Percentiles rank a stretch among this genome's conserved stretches.
These are phyloP conservation scores for Rhododendron griersonianum DNA, from an alignment of 148 eudicot genomes.

Conservation along the genomic window DNA sequence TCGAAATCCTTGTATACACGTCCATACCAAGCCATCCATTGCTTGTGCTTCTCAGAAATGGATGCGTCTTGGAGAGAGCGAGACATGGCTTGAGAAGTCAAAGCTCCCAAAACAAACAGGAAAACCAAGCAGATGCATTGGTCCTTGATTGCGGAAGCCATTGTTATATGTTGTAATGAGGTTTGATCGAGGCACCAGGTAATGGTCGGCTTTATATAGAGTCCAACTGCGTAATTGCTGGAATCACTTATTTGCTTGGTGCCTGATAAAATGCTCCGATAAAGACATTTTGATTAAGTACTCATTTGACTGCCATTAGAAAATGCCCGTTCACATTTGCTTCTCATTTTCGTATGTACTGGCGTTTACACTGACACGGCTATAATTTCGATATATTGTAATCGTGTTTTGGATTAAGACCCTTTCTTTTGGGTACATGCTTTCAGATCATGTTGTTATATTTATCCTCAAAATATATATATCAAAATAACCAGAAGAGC, in stretches of 20 bases:
- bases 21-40: slow-evolving; percentile 6
- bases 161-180: neutral
- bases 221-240: neutral
- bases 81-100: neutral
- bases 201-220: neutral
- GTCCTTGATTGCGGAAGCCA: neutral
- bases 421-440: too few species aligned
- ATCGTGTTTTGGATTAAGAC: neutral
- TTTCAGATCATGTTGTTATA: too few species aligned
- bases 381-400: neutral
- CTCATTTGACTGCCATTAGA: neutral
- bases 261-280: neutral
- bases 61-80: neutral
- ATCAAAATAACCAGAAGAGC: too few species aligned
- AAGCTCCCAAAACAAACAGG: neutral
- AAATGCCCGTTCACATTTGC: neutral
- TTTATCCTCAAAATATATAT: too few species aligned
- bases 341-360: neutral
- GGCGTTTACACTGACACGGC: neutral
- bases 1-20: neutral
- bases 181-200: neutral
- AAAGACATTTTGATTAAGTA: too few species aligned
- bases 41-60: neutral
- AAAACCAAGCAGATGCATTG: neutral
- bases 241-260: neutral